Evolutionary conservation across 2,329 filamentous ascomycete genomes (phyloP).

Genomic region (Exophiala bonariae): DNA sequence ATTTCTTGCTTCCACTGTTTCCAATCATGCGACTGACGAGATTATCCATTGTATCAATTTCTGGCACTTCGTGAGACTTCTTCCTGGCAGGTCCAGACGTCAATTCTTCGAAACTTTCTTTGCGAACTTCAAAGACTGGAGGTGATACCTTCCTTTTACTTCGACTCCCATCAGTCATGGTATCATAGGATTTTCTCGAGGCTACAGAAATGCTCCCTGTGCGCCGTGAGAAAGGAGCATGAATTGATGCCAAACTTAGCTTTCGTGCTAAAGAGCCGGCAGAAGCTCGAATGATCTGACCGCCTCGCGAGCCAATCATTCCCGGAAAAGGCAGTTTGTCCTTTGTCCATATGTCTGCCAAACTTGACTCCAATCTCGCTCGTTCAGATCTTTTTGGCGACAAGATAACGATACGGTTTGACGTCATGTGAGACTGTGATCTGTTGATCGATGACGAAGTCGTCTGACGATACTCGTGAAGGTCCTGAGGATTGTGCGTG

Average conservation of each 20-base stretch:
- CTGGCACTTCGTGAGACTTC: conserved; percentile 22
- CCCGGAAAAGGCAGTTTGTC: conserved; percentile 80
- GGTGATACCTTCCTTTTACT: conserved; percentile 16
- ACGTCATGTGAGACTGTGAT: conserved; percentile 76
- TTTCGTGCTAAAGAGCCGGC: conserved; percentile 86
- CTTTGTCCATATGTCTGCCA: conserved; percentile 81
- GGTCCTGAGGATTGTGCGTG: conserved; percentile 67
- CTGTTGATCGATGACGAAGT: conserved; percentile 59
- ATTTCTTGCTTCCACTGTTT: conserved; percentile 12
- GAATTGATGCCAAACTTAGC: conserved; percentile 77
- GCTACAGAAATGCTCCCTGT: conserved; percentile 58
- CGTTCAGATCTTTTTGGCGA: conserved; percentile 74
- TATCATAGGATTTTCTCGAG: conserved; percentile 26
- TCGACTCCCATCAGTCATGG: conserved; percentile 15
- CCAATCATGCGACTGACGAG: conserved; percentile 29
- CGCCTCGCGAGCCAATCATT: conserved; percentile 66
- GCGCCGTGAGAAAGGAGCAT: conserved; percentile 72
- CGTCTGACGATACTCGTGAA: conserved; percentile 42
- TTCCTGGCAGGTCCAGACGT: conserved; percentile 3
- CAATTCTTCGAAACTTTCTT: conserved; percentile 22
- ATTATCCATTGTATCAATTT: conserved; percentile 28
- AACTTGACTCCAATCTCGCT: conserved; percentile 69
- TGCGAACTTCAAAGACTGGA: conserved; percentile 24
- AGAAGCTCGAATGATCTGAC: conserved; percentile 74
- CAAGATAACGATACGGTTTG: conserved; percentile 67